phyloP scores from a whole-genome alignment of 148 eudicot species.

The Heliamphora exappendiculata region DNA sequence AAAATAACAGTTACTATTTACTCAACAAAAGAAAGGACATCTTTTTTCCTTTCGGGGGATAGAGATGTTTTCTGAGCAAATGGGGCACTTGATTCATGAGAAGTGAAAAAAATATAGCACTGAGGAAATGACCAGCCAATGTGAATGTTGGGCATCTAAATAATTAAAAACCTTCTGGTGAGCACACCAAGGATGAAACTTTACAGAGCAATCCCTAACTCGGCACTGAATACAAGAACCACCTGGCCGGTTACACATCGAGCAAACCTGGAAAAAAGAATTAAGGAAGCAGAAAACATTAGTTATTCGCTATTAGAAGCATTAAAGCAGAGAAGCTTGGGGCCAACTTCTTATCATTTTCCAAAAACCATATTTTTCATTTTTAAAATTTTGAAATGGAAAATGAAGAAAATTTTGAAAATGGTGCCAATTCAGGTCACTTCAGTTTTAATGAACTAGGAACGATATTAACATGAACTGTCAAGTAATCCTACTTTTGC shows the following conservation, averaged over 20 bases:
- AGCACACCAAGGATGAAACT: conserved; percentile 60
- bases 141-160: background rate
- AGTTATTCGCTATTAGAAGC: background rate
- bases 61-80: background rate
- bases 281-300: background rate
- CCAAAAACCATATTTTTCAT: background rate
- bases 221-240: conserved; percentile 45
- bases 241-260: conserved; percentile 45
- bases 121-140: background rate
- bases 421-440: background rate
- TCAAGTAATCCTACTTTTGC: background rate
- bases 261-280: conserved; percentile 34
- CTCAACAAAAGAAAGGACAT: background rate
- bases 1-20: background rate
- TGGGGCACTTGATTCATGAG: background rate
- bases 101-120: background rate
- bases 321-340: conserved; percentile 2
- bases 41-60: background rate
- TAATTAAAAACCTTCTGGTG: conserved; percentile 40
- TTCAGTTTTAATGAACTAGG: background rate
- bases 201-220: conserved; percentile 28
- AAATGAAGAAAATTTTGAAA: background rate
- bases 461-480: background rate
- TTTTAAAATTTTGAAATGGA: background rate
- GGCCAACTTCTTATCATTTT: too few species aligned